These are phyloP conservation scores for Penicillium corylophilum DNA, from an alignment of 2,329 filamentous ascomycete genomes.

Conservation along the genomic window DNA sequence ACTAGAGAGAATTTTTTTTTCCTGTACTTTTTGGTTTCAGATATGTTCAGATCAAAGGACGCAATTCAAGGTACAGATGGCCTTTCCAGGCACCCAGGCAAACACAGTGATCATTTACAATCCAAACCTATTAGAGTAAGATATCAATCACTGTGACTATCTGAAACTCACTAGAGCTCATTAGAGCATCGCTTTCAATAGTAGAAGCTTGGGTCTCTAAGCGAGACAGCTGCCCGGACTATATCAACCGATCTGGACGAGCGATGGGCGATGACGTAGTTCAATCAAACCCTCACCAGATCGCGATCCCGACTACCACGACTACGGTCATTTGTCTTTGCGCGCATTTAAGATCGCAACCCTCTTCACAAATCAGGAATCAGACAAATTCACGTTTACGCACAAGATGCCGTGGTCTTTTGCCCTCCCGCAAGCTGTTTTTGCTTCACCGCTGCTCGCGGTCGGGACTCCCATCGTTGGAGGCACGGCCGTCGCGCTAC, in stretches of 20 bases:
- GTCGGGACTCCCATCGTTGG: slow-evolving; percentile 28
- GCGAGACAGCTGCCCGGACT: not conserved
- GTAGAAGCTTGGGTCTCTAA: not conserved
- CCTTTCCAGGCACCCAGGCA: too few species aligned
- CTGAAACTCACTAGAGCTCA: too few species aligned
- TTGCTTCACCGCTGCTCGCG: slow-evolving; percentile 32
- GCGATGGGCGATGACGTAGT: slow-evolving; percentile 7
- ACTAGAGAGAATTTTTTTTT: too few species aligned
- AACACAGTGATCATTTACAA: too few species aligned
- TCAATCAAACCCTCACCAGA: slow-evolving; percentile 1
- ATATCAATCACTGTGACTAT: too few species aligned
- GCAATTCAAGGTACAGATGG: not conserved
- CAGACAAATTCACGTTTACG: not conserved
- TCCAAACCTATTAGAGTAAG: too few species aligned
- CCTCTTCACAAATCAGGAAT: not conserved
- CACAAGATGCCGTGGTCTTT: slow-evolving; percentile 31
- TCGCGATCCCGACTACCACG: slow-evolving; percentile 7
- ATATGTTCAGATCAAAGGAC: not conserved
- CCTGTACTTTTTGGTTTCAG: too few species aligned
- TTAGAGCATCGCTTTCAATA: not conserved
- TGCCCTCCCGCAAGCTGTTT: slow-evolving; percentile 29
- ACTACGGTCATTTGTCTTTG: not conserved
- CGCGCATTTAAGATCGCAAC: not conserved
- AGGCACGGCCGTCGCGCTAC: slow-evolving; percentile 29
- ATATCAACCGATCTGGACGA: not conserved